Conservation (phyloP, 192 early-diverging fungal genomes). For the Mortierella alpina region DNA sequence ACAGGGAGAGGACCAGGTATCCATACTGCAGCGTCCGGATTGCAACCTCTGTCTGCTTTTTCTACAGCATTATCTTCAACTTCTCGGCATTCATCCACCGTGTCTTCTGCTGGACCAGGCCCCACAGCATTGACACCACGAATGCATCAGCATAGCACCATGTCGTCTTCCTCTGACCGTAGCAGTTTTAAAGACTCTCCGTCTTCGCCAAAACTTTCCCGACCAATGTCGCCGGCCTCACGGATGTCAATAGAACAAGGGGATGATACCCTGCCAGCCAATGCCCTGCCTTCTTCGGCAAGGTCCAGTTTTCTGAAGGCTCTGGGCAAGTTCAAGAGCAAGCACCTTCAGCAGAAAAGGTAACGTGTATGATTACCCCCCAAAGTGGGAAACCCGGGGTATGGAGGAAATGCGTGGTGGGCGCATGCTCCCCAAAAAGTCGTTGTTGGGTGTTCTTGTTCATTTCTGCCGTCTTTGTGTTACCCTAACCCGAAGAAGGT, state of each 20-base stretch:
- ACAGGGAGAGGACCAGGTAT: no score
- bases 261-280: background rate
- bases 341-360: constrained; percentile 48
- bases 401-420: no score
- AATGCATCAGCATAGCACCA: background rate
- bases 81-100: no score
- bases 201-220: background rate
- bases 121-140: no score
- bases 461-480: background rate
- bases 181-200: no score
- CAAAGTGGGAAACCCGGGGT: no score
- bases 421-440: no score
- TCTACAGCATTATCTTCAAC: no score
- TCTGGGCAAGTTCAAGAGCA: constrained; percentile 45
- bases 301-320: constrained; percentile 41
- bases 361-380: constrained; percentile 4
- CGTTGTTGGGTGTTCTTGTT: no score
- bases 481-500: background rate
- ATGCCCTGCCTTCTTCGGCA: constrained; percentile 10
- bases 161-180: background rate
- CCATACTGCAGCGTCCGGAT: no score
- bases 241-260: constrained; percentile 1
- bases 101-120: background rate
- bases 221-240: background rate
- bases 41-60: no score